Evolutionary conservation across 306 rosid species (phyloP).

Genomic region (Quercus alba): DNA sequence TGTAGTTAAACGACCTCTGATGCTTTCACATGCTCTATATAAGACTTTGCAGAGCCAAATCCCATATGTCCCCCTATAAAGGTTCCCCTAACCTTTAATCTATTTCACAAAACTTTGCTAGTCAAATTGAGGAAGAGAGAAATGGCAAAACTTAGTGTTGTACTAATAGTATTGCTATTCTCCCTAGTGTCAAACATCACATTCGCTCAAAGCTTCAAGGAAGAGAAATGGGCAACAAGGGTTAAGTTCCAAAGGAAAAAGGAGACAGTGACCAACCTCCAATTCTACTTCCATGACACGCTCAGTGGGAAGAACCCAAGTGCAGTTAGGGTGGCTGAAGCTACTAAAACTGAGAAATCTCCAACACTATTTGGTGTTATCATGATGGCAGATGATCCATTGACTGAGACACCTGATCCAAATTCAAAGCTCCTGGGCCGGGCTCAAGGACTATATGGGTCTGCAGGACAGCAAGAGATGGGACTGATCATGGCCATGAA

Average conservation of each 20-base stretch:
- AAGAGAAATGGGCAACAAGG: conserved; percentile 32
- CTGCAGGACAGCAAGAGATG: conserved; percentile 55
- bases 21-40: background rate
- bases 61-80: background rate
- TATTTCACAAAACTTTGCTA: background rate
- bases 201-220: conserved; percentile 16
- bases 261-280: conserved; percentile 50
- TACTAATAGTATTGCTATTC: background rate
- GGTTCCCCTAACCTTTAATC: background rate
- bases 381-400: conserved; percentile 69
- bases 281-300: conserved; percentile 85
- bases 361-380: conserved; percentile 51
- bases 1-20: background rate
- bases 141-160: conserved; percentile 36
- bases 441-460: conserved; percentile 77
- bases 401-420: conserved; percentile 69
- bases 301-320: conserved; percentile 65
- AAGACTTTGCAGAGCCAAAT: background rate
- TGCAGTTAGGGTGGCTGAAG: conserved; percentile 59
- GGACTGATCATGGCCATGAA: conserved; percentile 62
- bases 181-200: conserved; percentile 1
- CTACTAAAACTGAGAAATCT: conserved; percentile 25
- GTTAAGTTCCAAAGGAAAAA: conserved; percentile 3
- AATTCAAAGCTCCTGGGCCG: conserved; percentile 64
- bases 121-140: background rate